A percentile compares a stretch with the other conserved stretches of the same genome.
Evolutionary conservation across 2,329 filamentous ascomycete species (phyloP).

Genomic region (Sporothrix humicola): DNA sequence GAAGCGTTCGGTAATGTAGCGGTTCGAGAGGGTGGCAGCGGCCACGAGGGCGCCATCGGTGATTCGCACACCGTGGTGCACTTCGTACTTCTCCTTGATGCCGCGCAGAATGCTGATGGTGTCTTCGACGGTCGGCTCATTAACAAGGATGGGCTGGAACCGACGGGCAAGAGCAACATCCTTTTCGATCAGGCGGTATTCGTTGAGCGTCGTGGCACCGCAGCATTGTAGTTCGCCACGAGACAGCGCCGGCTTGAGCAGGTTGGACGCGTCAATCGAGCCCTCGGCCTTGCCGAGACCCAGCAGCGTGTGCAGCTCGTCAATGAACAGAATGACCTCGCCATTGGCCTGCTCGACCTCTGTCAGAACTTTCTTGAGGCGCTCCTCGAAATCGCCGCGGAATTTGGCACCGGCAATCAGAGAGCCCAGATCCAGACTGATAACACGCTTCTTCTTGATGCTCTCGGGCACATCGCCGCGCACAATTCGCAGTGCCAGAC

Average conservation of each 20-base stretch:
- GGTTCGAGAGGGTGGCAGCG: conserved; percentile 88
- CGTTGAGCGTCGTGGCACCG: conserved; percentile 88
- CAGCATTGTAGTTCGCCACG: conserved; percentile 93
- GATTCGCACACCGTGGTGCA: conserved; percentile 94
- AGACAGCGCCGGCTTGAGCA: conserved; percentile 91
- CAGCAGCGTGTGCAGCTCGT: conserved; percentile 89
- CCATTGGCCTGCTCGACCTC: conserved; percentile 91
- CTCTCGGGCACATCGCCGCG: conserved; percentile 93
- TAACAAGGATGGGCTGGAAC: conserved; percentile 94
- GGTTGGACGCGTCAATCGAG: conserved; percentile 93
- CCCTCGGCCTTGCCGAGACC: conserved; percentile 95
- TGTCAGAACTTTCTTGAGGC: conserved; percentile 86
- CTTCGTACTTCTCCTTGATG: conserved; percentile 97
- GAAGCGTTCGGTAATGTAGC: conserved; percentile 96
- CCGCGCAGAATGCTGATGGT: conserved; percentile 94
- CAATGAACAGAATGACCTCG: conserved; percentile 90
- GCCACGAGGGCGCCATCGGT: conserved; percentile 91
- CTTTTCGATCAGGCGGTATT: conserved; percentile 94
- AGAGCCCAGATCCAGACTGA: conserved; percentile 85
- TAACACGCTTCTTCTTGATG: conserved; percentile 90
- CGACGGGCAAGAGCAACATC: conserved; percentile 89
- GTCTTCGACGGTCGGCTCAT: conserved; percentile 86
- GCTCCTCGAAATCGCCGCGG: conserved; percentile 92
- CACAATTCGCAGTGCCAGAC: conserved; percentile 86
- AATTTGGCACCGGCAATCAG: conserved; percentile 97